phyloP scores from a whole-genome alignment of 2,329 filamentous ascomycete genomes.

The Hymenoscyphus fraxineus region DNA sequence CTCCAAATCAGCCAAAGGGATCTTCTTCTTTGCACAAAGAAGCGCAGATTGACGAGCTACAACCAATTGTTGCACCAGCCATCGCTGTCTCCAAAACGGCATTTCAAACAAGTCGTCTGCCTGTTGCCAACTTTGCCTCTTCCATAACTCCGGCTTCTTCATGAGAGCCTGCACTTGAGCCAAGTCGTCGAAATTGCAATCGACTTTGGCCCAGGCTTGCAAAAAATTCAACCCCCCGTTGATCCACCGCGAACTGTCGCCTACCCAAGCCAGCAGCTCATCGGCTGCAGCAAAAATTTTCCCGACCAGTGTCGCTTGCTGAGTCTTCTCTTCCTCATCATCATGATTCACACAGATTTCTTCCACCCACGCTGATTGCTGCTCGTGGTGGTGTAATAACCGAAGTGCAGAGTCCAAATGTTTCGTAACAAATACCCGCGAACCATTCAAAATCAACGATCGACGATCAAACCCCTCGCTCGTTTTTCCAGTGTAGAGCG shows the following conservation, averaged over 20 bases:
- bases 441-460: slow-evolving; percentile 11
- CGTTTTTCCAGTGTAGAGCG: not conserved
- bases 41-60: slow-evolving; percentile 6
- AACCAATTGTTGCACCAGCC: slow-evolving; percentile 7
- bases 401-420: slow-evolving; percentile 15
- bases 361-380: slow-evolving; percentile 15
- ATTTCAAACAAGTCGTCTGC: slow-evolving; percentile 8
- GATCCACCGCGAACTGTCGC: slow-evolving; percentile 8
- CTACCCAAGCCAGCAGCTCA: slow-evolving; percentile 13
- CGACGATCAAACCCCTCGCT: slow-evolving; percentile 2
- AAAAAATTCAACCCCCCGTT: slow-evolving; percentile 7
- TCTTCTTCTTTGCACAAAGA: slow-evolving; percentile 8
- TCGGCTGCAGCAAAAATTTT: slow-evolving; percentile 11
- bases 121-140: slow-evolving; percentile 11
- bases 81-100: slow-evolving; percentile 8
- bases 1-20: slow-evolving; percentile 7
- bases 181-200: slow-evolving; percentile 7
- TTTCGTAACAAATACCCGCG: slow-evolving; percentile 11
- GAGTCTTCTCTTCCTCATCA: slow-evolving; percentile 10
- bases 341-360: slow-evolving; percentile 18
- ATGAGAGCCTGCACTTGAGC: not conserved
- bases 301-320: slow-evolving; percentile 12
- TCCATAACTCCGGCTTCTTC: slow-evolving; percentile 5
- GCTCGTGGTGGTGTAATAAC: slow-evolving; percentile 7
- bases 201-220: slow-evolving; percentile 9